Evolutionary conservation across 768 basidiomycete species (phyloP).

Genomic region (Pholiota microspora): DNA sequence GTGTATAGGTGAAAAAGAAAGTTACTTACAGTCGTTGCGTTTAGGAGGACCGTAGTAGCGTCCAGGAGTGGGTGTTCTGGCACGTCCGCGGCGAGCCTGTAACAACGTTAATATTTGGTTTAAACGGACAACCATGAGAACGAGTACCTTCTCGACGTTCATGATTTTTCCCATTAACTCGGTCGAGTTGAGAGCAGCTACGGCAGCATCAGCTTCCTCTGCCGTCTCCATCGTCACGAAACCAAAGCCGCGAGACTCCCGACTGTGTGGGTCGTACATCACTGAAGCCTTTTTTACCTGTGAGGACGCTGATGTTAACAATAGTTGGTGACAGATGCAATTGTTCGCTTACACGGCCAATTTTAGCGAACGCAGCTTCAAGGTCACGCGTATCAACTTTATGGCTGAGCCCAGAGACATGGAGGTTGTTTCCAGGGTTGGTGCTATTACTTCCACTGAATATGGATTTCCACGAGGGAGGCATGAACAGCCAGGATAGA

Average conservation of each 20-base stretch:
- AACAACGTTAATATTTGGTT: constrained; percentile 6
- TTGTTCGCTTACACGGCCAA: constrained; percentile 46
- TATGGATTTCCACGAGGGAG: constrained; percentile 9
- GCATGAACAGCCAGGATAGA: constrained; percentile 21
- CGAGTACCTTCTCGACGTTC: constrained; percentile 80
- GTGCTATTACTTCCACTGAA: constrained; percentile 41
- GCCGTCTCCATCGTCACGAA: constrained; percentile 72
- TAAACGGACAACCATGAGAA: neutral
- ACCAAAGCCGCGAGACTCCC: constrained; percentile 69
- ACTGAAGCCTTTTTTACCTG: constrained; percentile 74
- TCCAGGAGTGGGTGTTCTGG: constrained; percentile 91
- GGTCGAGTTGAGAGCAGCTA: constrained; percentile 78
- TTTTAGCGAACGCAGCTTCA: constrained; percentile 84
- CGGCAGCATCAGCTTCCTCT: constrained; percentile 91
- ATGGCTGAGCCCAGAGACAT: constrained; percentile 57
- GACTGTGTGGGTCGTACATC: constrained; percentile 71
- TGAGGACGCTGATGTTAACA: constrained; percentile 3
- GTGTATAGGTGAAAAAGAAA: neutral
- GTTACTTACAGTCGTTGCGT: constrained; percentile 56
- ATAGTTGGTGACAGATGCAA: neutral
- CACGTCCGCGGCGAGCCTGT: constrained; percentile 86
- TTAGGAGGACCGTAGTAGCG: constrained; percentile 94
- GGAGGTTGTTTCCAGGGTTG: constrained; percentile 67
- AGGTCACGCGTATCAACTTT: constrained; percentile 79
- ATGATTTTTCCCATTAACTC: constrained; percentile 87